Base-by-base conservation (phyloP, 2,329 filamentous ascomycete genomes). In the Penicillium sp. region DNA sequence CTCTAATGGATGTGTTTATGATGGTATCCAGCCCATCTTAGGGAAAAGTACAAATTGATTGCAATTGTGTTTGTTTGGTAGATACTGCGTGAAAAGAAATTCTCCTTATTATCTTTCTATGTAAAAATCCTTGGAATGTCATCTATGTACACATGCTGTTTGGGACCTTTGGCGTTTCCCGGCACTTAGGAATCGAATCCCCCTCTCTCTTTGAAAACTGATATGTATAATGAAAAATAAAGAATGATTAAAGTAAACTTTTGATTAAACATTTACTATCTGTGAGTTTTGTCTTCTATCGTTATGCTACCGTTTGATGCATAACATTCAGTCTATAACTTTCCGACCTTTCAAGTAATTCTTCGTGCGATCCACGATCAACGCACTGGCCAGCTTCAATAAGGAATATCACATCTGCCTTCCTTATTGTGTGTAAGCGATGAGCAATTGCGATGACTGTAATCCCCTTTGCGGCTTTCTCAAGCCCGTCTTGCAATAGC, bases 381-480 rank as follows among this genome's bases (percentile, higher is more conserved):
- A 77, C 76, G 54, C 76, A 77, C 18, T 66, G 69, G 1, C 79
- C 79, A 4, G 71, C 74, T 57, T 83, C 79, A 21, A 82, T 73
- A 21, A 75, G 59, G 21, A 95, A 90, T 62, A 97, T 97, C 64
- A 92, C 92, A 71, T 97, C 89, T 0, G 92, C 91, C 59, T 66
- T 65, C 52, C 68, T 64, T 11, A 76, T 74, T 14, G 74, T 77
- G 52, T 72, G 69, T 50, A 76, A 62, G 28, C 73, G 68, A 62
- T 76, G 74, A 2, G 74, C 71, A 60, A 76, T 75, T 2, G 72
- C 73, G 50, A 77, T 66, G 28, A 74, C 68, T 11, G 73, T 76
- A 12, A 68, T 73, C 12, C 49, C 55, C 14, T 63, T 63, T 6
- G 66, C 66, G 7, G 67, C 65, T 52, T 66, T 69, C 26, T 65